Conservation (phyloP, 139 green algal species). For the Coccomyxa sp. region DNA sequence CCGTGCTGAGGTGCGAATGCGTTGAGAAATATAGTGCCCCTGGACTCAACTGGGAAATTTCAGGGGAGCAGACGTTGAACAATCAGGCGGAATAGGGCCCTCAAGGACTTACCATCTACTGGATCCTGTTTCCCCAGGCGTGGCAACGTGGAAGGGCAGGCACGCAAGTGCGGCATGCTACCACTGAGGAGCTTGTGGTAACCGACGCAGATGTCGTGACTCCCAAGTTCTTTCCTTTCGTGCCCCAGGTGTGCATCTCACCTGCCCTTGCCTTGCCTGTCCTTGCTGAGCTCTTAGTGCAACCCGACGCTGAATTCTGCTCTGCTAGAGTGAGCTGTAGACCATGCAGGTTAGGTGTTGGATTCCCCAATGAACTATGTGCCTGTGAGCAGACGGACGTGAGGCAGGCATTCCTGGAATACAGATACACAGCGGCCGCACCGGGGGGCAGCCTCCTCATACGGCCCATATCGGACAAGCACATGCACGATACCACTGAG, state of each 20-base stretch:
- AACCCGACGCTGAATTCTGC: background rate
- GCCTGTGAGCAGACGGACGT: slow-evolving; percentile 4
- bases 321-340: no score
- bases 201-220: background rate
- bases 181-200: background rate
- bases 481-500: slow-evolving; percentile 28
- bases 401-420: slow-evolving; percentile 10
- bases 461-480: slow-evolving; percentile 14
- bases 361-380: background rate
- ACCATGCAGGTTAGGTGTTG: no score
- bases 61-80: no score
- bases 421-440: background rate
- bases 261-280: background rate
- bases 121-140: no score
- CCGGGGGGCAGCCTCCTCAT: slow-evolving; percentile 5
- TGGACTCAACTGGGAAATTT: no score
- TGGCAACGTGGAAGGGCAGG: no score
- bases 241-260: slow-evolving; percentile 3
- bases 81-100: no score
- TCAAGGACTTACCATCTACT: no score
- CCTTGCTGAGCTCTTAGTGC: background rate
- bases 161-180: background rate
- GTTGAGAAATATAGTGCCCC: no score
- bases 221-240: slow-evolving; percentile 32
- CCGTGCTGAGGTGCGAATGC: no score